Evolutionary conservation across 306 rosid species (phyloP), one percentile per base, ranked within the genome.

Genomic region (Prunus campanulata): DNA sequence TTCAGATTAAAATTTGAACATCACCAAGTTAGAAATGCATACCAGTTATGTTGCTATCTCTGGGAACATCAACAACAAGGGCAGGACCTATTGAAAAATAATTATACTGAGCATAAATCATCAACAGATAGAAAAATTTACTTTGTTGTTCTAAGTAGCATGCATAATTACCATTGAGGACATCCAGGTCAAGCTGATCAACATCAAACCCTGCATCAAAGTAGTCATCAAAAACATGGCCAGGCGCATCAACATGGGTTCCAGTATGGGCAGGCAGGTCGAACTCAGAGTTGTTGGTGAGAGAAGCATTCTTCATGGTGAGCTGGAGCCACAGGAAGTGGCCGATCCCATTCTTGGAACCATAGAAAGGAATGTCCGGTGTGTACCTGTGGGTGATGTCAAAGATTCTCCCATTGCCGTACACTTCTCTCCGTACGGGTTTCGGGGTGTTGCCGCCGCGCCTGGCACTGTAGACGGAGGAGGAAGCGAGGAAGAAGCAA

Each of bases 211-310:
- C 91, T 0, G 91, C 88, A 66, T 90, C 91, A 11, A 62, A 85
- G 80, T 90, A 92, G 74, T 87, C 79, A 55, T 92, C 91, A 77
- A 76, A 85, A 19, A 90, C 81, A 79, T 92, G 96, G 3, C 96
- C 77, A 0, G 90, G 93, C 8, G 93, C 88, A 62, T 92, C 96
- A 22, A 90, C 97, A 32, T 92, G 97, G 0, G 97, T 92, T 4
- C 96, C 93, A 6, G 91, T 85, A 83, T 92, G 97, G 79, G 50
- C 75, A 3, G 85, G 83, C 0, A 88, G 83, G 87, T 80, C 84
- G 35, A 91, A 22, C 16, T 54, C 85, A 0, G 97, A 91, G 80
- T 2, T 19, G 62, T 90, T 91, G 39, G 90, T 82, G 35, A 47
- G 66, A 2, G 95, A 91, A 25, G 89, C 91, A 42, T 91, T 91